Evolutionary conservation across 805 yeast genomes (phyloP).

Genomic region (Brettanomyces bruxellensis): DNA sequence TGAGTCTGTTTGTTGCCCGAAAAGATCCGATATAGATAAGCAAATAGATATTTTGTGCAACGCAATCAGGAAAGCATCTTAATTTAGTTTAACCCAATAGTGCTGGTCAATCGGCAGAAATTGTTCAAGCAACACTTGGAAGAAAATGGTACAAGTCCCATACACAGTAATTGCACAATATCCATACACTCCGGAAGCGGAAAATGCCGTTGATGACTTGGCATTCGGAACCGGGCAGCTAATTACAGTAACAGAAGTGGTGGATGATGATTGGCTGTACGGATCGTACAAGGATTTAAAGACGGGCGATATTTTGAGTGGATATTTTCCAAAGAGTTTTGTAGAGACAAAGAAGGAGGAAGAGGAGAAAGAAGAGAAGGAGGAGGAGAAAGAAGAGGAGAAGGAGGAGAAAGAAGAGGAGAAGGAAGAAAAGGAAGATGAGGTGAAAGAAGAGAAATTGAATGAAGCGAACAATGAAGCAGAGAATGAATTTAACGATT

Average conservation of each 20-base stretch:
- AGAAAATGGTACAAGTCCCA: slow-evolving; percentile 8
- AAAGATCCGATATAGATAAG: too few species aligned
- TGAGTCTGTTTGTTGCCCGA: too few species aligned
- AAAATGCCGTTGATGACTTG: slow-evolving; percentile 79
- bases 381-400: neutral
- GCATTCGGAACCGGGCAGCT: slow-evolving; percentile 57
- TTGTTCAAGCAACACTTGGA: neutral
- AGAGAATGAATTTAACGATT: neutral
- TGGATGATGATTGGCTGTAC: slow-evolving; percentile 87
- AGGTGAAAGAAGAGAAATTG: neutral
- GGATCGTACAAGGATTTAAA: slow-evolving; percentile 45
- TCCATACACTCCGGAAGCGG: slow-evolving; percentile 25
- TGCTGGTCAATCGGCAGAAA: too few species aligned
- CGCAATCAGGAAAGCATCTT: too few species aligned
- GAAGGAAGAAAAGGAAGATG: neutral
- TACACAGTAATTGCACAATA: slow-evolving; percentile 22
- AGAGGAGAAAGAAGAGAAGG: neutral
- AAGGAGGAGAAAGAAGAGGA: slow-evolving; percentile 1
- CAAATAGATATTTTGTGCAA: too few species aligned
- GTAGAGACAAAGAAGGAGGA: slow-evolving; percentile 34
- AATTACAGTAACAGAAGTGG: slow-evolving; percentile 68
- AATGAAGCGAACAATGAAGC: neutral
- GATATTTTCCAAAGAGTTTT: slow-evolving; percentile 84
- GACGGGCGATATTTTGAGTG: slow-evolving; percentile 41
- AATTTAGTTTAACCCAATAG: too few species aligned